Percentiles rank a stretch among this genome's conserved stretches.
Evolutionary conservation across 306 rosid species (phyloP).

Genomic region (Coriaria nepalensis): DNA sequence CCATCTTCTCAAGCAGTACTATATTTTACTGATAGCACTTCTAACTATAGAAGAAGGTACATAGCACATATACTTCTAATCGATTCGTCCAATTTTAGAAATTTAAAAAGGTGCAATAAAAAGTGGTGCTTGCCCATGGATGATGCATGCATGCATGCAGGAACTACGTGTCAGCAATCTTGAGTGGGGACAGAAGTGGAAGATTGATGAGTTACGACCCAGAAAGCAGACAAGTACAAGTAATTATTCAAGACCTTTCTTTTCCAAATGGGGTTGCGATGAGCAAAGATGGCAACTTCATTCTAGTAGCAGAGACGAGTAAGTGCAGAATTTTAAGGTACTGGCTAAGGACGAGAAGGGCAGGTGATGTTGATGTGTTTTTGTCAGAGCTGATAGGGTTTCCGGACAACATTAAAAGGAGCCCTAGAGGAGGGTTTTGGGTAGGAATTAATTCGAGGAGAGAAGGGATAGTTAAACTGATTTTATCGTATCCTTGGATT

Average conservation of each 20-base stretch:
- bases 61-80: no score
- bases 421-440: constrained; percentile 76
- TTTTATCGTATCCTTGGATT: constrained; percentile 33
- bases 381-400: constrained; percentile 52
- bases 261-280: constrained; percentile 68
- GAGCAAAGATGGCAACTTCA: constrained; percentile 34
- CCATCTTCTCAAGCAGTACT: constrained; percentile 24
- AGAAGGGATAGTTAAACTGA: constrained; percentile 19
- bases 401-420: constrained; percentile 65
- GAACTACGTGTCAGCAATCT: constrained; percentile 32
- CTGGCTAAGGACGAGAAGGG: constrained; percentile 42
- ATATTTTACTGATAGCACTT: constrained; percentile 56
- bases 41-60: constrained; percentile 51
- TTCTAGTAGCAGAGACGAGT: constrained; percentile 46
- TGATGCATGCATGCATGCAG: no score
- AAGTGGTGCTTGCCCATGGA: no score
- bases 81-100: no score
- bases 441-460: constrained; percentile 51
- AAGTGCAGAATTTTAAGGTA: constrained; percentile 45
- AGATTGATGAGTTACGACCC: constrained; percentile 60
- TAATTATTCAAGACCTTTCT: constrained; percentile 37
- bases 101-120: no score
- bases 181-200: constrained; percentile 51
- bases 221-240: constrained; percentile 23
- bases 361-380: constrained; percentile 38